Percentiles rank a stretch among this genome's conserved stretches.
Evolutionary conservation across 2,329 filamentous ascomycete genomes (phyloP).

Genomic region (Fusarium luffae): DNA sequence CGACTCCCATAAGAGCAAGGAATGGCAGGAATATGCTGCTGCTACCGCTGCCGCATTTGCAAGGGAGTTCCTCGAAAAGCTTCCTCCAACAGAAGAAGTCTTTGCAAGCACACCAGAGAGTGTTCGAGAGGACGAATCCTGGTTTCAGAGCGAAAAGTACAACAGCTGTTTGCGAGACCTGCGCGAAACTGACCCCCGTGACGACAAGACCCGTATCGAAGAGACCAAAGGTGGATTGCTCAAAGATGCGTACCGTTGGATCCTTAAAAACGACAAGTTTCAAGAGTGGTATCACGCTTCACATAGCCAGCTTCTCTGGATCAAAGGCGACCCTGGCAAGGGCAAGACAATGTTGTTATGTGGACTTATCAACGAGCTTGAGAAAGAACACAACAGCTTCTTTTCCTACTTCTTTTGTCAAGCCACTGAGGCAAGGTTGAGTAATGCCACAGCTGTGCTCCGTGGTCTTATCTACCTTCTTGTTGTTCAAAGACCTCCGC

Average conservation of each 20-base stretch:
- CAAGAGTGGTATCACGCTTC: neutral
- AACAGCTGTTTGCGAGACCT: slow-evolving; percentile 42
- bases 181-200: slow-evolving; percentile 44
- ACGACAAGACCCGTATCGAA: slow-evolving; percentile 53
- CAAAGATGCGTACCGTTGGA: slow-evolving; percentile 50
- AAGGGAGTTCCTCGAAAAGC: neutral
- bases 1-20: neutral
- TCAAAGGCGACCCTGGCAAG: slow-evolving; percentile 54
- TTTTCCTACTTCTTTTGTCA: neutral
- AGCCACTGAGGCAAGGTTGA: neutral
- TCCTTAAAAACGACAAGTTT: slow-evolving; percentile 47
- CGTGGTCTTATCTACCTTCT: neutral
- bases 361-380: slow-evolving; percentile 47
- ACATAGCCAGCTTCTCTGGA: slow-evolving; percentile 49
- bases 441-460: neutral
- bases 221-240: slow-evolving; percentile 50
- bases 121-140: no score
- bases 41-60: neutral
- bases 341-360: slow-evolving; percentile 58
- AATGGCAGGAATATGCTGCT: neutral
- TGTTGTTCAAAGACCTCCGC: neutral
- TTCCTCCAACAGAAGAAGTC: neutral
- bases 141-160: neutral
- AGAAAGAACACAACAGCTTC: fast-evolving
- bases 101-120: no score